Base-by-base conservation (phyloP, 2,329 filamentous ascomycete species). In the Arthrinium puccinioides region DNA sequence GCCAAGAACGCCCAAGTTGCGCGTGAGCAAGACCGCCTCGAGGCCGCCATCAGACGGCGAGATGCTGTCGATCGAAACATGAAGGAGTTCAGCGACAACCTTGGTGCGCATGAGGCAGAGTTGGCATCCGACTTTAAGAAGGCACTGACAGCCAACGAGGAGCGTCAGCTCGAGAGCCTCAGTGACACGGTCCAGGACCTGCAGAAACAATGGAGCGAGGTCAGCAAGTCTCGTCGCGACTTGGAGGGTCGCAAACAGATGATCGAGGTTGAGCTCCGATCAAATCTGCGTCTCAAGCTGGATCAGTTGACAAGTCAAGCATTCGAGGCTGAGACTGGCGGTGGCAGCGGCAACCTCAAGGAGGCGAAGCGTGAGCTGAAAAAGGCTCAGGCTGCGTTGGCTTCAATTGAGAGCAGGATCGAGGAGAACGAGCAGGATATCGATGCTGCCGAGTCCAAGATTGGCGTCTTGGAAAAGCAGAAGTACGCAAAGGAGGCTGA, bases 111-210 rank as follows among this genome's bases (percentile, higher is more conserved):
- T 55, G 81, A 95, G 58, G 72, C 80, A 3, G 94, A 98, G 57
- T 63, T 96, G 39, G 72, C 73, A 13, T 85, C 87, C 1, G 84
- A 94, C 18, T 98, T 97, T 67, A 94, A 94, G 66, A 96, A 95
- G 62, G 84, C 84, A 10, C 70, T 98, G 33, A 84, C 82, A 9
- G 66, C 75, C 7, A 76, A 81, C n/a, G 94, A 98, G 60, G 90
- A 97, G 59, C 69, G 72, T 27, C 81, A 85, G 52, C 70, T 98
- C 4, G 83, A 92, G 43, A 70, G 70, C 23, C 73, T 94, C 9
- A 82, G 78, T 40, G 65, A 67, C 5, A 72, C 72, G 10, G 79
- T 87, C 6, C 84, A 89, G 51, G 77, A 83, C 28, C 63, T 97
- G 30, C 79, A 86, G 44, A 82, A 78, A 46, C 76, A 89, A 51